Conservation (phyloP, 1,139 yeast species). For the Nadsonia commutata region DNA sequence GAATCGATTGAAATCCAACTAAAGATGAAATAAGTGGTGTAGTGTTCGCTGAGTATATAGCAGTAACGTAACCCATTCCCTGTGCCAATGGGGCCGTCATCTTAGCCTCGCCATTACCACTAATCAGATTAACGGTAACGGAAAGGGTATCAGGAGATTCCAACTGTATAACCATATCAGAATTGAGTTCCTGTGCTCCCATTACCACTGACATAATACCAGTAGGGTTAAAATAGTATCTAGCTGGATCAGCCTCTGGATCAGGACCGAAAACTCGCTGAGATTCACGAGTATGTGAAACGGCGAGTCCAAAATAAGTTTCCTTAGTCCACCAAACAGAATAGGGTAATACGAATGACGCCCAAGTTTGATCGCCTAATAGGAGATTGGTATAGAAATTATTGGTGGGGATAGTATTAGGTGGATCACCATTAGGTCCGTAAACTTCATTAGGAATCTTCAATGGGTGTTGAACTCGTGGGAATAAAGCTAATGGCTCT, state of each 20-base stretch:
- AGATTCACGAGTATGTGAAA: constrained; percentile 38
- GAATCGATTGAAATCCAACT: constrained; percentile 40
- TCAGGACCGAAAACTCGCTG: constrained; percentile 31
- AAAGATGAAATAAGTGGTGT: constrained; percentile 39
- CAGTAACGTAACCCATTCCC: constrained; percentile 73
- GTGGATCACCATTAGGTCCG: neutral
- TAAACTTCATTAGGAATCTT: neutral
- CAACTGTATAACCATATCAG: constrained; percentile 29
- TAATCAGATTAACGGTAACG: constrained; percentile 34
- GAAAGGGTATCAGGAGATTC: constrained; percentile 44
- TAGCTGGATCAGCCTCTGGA: constrained; percentile 21
- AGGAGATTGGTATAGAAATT: constrained; percentile 55
- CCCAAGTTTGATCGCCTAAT: constrained; percentile 31
- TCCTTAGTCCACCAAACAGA: constrained; percentile 35
- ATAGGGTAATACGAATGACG: constrained; percentile 46
- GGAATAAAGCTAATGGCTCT: neutral
- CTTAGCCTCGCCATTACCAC: constrained; percentile 22
- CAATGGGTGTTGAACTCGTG: neutral
- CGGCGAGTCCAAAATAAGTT: constrained; percentile 39
- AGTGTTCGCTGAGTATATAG: constrained; percentile 44
- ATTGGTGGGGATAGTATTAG: constrained; percentile 37
- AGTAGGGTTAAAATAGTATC: constrained; percentile 42
- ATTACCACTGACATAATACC: constrained; percentile 38
- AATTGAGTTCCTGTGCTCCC: constrained; percentile 36
- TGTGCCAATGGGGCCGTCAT: constrained; percentile 34